Base-by-base conservation (phyloP, 257 asterid genomes). In the Euphrasia confusa region DNA sequence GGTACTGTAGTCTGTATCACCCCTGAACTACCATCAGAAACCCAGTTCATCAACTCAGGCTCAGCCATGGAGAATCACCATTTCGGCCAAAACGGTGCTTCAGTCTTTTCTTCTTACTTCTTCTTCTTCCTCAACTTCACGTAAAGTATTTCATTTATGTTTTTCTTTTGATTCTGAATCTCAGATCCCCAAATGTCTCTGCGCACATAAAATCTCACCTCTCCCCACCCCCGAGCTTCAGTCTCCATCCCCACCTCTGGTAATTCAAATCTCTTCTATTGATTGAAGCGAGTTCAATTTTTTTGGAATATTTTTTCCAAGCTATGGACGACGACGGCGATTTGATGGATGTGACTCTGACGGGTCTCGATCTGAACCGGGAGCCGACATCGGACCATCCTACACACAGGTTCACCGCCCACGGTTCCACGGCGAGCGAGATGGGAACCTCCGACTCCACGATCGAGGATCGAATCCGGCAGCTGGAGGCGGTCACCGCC, bases 301-400 rank as follows among this genome's bases (percentile, higher is more conserved):
- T 64, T 21, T 21, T 21, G 0, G 24, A 1, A 21, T 48, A n/a
- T 11, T 32, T 49, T 53, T 63, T 67, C 62, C 58, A 50, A 15
- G 1, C 18, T 50, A 88, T 85, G 87, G 88, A 70, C 63, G 82
- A 71, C 52, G 70, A 71, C 65, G 87, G 73, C 60, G 83, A 71
- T 61, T 66, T 67, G 67, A 74, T 80, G 81, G 87, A 81, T 72
- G 81, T 73, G 73, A 68, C 77, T 65, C 66, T 77, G 13, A 77
- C 78, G 80, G 95, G 80, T 77, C 92, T 84, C 70, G 92, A 85
- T 82, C 84, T 85, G 83, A 85, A 88, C 78, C 90, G 78, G 74
- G 94, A 79, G 48, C 91, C 95, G 4, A 10, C 40, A 1, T 35
- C 45, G 35, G 81, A 77, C 63, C 80, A 67, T 26, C 68, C 85